Evolutionary conservation across 768 basidiomycete species (phyloP).

Genomic region (Panaeolus cyanescens): DNA sequence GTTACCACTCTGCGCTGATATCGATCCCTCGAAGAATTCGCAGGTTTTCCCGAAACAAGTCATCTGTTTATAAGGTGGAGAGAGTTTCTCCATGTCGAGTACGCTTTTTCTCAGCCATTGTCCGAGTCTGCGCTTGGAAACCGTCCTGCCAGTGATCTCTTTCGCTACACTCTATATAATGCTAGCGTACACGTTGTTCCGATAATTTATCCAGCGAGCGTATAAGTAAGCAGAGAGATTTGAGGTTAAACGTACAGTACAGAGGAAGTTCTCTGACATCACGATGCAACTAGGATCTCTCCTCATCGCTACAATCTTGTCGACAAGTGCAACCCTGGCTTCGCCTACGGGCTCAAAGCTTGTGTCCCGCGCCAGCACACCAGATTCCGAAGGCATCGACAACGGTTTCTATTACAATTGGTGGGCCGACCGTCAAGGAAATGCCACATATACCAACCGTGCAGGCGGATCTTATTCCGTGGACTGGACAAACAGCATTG

Average conservation of each 20-base stretch:
- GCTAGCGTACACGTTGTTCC: not conserved
- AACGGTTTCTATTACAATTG: not conserved
- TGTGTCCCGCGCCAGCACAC: not conserved
- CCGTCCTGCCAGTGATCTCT: not conserved
- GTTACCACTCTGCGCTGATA: too few relatives aligned
- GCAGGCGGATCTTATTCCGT: not conserved
- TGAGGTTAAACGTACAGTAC: not conserved
- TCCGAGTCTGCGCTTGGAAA: not conserved
- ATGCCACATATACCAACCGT: not conserved
- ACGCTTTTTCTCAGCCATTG: too few relatives aligned
- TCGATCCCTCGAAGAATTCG: not conserved
- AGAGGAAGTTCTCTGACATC: not conserved
- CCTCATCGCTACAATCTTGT: not conserved
- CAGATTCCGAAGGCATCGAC: not conserved
- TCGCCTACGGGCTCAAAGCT: not conserved
- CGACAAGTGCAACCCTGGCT: not conserved
- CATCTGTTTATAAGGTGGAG: not conserved
- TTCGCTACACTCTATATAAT: not conserved
- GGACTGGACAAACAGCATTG: not conserved
- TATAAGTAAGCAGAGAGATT: not conserved
- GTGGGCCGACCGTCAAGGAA: not conserved
- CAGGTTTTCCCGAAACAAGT: not conserved
- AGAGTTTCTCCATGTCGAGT: not conserved
- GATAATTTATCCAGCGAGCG: not conserved
- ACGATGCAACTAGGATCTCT: not conserved